Percentiles rank a stretch among this genome's conserved stretches.
These are phyloP conservation scores for Nannochloropsis oceanica DNA, from an alignment of 108 stramenopile genomes.

Conservation along the genomic window DNA sequence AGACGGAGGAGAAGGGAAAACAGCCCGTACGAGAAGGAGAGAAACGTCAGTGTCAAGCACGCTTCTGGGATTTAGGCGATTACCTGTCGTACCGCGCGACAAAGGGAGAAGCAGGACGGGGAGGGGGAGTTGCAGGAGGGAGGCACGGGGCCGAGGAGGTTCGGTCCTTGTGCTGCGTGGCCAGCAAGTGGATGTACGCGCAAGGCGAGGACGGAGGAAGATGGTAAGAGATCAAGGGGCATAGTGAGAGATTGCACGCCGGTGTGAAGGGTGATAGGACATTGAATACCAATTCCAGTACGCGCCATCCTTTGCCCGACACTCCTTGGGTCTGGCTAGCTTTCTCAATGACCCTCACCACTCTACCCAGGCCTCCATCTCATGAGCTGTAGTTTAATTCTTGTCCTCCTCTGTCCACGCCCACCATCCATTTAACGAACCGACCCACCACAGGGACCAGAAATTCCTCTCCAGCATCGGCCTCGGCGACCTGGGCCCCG, in stretches of 20 bases:
- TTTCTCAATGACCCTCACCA: no score
- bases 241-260: neutral
- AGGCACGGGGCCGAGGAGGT: neutral
- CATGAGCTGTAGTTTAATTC: no score
- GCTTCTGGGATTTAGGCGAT: slow-evolving; percentile 4
- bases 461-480: neutral
- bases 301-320: no score
- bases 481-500: neutral
- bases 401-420: no score
- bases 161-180: slow-evolving; percentile 6
- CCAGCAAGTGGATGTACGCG: slow-evolving; percentile 10
- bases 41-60: neutral
- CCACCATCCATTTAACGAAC: no score
- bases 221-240: neutral
- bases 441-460: neutral
- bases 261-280: no score
- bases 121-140: neutral
- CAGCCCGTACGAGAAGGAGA: neutral
- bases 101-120: neutral
- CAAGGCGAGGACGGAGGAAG: neutral
- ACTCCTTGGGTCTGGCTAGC: no score
- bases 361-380: no score
- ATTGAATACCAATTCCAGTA: no score
- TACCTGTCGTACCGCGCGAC: slow-evolving; percentile 7
- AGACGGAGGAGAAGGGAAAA: neutral